Conservation (phyloP, 169 alveolate species). For the Plasmodium knowlesi region DNA sequence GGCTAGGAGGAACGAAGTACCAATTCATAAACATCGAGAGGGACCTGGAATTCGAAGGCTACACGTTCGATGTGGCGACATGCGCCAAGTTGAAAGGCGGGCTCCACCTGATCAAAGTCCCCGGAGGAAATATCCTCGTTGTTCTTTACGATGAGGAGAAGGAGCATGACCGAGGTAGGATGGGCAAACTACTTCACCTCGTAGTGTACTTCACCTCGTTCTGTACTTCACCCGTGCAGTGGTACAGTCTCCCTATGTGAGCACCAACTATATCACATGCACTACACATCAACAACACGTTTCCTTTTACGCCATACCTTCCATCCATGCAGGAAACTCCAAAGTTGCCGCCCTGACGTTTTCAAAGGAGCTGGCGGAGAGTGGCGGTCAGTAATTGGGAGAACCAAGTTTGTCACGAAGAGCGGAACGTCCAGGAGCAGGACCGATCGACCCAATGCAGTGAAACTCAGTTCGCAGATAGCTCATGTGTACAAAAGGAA, state of each 20-base stretch:
- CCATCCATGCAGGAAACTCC: conserved; percentile 41
- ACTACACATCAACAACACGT: no score
- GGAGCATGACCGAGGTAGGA: conserved; percentile 79
- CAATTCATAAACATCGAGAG: conserved; percentile 82
- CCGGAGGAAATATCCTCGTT: conserved; percentile 81
- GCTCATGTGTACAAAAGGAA: background rate
- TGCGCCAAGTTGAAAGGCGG: conserved; percentile 86
- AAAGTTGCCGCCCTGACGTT: conserved; percentile 60
- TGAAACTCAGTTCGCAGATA: background rate
- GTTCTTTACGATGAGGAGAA: conserved; percentile 83
- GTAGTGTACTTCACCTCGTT: no score
- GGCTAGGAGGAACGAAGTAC: conserved; percentile 84
- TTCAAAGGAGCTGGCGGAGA: conserved; percentile 64
- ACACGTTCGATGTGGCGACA: conserved; percentile 81
- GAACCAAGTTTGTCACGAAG: background rate
- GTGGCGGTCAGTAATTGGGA: conserved; percentile 1
- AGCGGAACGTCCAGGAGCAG: background rate
- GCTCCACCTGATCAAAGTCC: conserved; percentile 82
- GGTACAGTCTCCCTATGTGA: no score
- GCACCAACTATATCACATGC: no score
- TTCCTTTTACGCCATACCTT: background rate
- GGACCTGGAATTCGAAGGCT: conserved; percentile 78
- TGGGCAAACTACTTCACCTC: background rate
- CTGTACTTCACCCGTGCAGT: no score
- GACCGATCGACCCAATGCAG: background rate